Evolutionary conservation across 176 grass and related monocot genomes (phyloP), one percentile per base, ranked within the genome.

Genomic region (Cymbopogon citratus): DNA sequence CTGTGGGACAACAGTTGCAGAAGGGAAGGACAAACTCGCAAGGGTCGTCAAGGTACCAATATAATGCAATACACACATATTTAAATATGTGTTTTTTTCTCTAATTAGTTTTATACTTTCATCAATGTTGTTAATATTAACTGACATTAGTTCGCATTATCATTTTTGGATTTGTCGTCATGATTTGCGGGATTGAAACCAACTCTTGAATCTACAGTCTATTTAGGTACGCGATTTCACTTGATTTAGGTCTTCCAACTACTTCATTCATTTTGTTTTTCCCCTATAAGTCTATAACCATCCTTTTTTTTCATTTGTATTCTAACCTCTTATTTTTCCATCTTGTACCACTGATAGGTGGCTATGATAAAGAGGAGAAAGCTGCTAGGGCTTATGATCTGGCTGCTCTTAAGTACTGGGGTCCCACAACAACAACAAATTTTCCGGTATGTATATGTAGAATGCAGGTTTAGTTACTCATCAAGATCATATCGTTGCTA

Each of bases 341-440:
- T 77, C 26, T 49, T 63, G 6, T 66, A 9, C 77, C 24, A 9
- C 35, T 92, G 27, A 24, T 83, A 99, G 96, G 96, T 74, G 96
- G 96, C 11, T 99, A 99, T 91, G 96, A 99, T 68, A 99, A 99
- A 83, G 96, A 99, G 81, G 96, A 99, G 24, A 99, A 99, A 81
- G 96, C 96, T 43, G 96, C 96, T 67, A 95, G 96, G 80, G 82
- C 96, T 76, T 99, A 99, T 74, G 96, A 99, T 91, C 88, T 99
- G 77, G 93, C 96, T 44, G 96, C 96, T 90, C 96, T 99, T 15
- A 99, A 99, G 65, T 99, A 99, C 44, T 99, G 96, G 96, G 96
- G 96, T 49, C 56, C 93, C 1, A 90, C 93, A 1, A 99, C 96
- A 0, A 99, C 96, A 27, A 99, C 96, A 77, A 99, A 99, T 83